Conservation (phyloP, 2,329 filamentous ascomycete genomes). For the Cercospora sojina region DNA sequence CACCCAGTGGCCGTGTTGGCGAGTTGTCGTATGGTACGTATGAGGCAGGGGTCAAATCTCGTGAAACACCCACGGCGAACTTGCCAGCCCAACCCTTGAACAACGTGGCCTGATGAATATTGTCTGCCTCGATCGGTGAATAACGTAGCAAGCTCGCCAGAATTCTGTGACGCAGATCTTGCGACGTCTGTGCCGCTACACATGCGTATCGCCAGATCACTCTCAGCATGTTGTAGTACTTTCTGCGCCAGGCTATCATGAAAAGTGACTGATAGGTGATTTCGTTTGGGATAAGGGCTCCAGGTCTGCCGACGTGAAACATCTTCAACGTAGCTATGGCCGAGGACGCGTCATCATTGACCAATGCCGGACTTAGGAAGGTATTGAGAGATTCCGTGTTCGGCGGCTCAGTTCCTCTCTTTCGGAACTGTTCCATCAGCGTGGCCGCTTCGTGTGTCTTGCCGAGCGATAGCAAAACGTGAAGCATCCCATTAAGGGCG, state of each 20-base stretch:
- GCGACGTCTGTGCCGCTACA: slow-evolving; percentile 26
- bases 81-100: slow-evolving; percentile 29
- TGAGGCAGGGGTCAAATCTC: background rate
- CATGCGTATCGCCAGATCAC: slow-evolving; percentile 40
- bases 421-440: slow-evolving; percentile 24
- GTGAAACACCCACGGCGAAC: slow-evolving; percentile 28
- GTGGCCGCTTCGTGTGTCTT: slow-evolving; percentile 24
- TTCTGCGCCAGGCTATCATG: slow-evolving; percentile 27
- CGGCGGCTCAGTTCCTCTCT: background rate
- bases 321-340: slow-evolving; percentile 24
- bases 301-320: slow-evolving; percentile 19
- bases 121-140: background rate
- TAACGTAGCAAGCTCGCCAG: slow-evolving; percentile 14
- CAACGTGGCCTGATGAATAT: slow-evolving; percentile 3
- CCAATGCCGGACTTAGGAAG: slow-evolving; percentile 27
- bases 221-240: slow-evolving; percentile 34
- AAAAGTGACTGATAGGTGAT: slow-evolving; percentile 29
- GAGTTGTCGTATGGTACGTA: background rate
- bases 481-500: slow-evolving; percentile 29
- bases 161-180: slow-evolving; percentile 18
- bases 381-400: slow-evolving; percentile 29
- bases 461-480: slow-evolving; percentile 27
- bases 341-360: slow-evolving; percentile 18
- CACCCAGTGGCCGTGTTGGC: background rate
- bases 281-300: slow-evolving; percentile 15